phyloP scores from a whole-genome alignment of 176 grass and related monocot species.

The Cenchrus fungigraminus region DNA sequence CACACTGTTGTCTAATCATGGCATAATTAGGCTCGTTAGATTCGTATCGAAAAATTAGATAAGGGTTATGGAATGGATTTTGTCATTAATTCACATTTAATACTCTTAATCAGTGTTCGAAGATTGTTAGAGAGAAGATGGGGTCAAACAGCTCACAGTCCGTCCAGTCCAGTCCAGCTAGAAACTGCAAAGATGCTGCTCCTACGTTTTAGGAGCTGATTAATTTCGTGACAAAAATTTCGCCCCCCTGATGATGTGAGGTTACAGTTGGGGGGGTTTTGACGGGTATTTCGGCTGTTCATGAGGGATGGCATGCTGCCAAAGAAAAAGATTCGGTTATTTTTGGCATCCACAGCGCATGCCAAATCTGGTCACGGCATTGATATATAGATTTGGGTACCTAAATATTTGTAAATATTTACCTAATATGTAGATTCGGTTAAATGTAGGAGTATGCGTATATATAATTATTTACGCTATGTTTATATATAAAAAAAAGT shows the following conservation, averaged over 20 bases:
- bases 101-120: too few species aligned
- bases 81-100: too few species aligned
- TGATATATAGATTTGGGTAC: too few species aligned
- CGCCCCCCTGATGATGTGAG: background rate
- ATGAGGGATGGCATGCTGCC: background rate
- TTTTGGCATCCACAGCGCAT: background rate
- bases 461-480: too few species aligned
- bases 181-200: background rate
- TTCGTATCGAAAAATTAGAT: too few species aligned
- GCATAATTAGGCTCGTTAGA: too few species aligned
- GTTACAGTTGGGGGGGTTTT: background rate
- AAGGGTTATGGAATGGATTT: too few species aligned
- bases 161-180: background rate
- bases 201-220: background rate
- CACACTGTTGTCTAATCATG: too few species aligned
- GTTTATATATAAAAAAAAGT: too few species aligned
- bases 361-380: background rate
- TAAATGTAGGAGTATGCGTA: too few species aligned
- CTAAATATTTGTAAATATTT: too few species aligned
- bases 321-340: background rate
- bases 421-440: too few species aligned
- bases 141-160: background rate
- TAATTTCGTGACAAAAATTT: background rate
- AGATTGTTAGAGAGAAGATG: constrained; percentile 13
- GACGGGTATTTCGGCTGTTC: background rate